These are phyloP conservation scores for Vigna radiata DNA, from an alignment of 306 rosid genomes.

Conservation along the genomic window DNA sequence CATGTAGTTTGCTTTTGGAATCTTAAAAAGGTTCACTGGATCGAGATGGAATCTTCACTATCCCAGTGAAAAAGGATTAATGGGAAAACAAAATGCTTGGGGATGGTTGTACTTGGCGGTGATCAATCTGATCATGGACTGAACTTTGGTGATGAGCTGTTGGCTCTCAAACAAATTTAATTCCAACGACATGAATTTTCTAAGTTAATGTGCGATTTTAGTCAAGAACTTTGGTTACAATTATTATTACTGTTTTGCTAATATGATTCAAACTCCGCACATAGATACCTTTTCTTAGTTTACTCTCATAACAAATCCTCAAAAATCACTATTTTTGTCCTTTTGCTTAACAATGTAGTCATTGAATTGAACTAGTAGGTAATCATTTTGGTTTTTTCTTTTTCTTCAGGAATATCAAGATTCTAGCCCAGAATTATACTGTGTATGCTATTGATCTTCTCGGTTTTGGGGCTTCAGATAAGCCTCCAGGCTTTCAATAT, in stretches of 20 bases:
- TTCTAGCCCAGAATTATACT: slow-evolving; percentile 61
- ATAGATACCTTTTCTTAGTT: no score
- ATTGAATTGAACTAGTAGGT: slow-evolving; percentile 12
- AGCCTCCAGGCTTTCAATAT: slow-evolving; percentile 76
- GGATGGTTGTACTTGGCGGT: neutral
- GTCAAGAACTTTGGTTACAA: neutral
- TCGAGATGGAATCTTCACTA: neutral
- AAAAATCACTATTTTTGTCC: neutral
- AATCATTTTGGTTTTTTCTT: neutral
- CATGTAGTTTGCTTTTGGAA: neutral
- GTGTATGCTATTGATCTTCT: slow-evolving; percentile 96
- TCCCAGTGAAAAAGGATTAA: neutral
- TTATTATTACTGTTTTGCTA: neutral
- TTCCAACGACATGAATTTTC: slow-evolving; percentile 20
- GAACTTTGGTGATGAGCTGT: neutral
- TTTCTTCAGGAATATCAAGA: slow-evolving; percentile 71
- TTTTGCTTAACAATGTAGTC: neutral
- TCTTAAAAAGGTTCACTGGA: neutral
- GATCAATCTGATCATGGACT: neutral
- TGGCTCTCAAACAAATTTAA: neutral
- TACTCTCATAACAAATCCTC: neutral
- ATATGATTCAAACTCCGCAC: neutral
- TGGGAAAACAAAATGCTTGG: neutral
- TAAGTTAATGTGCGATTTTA: neutral
- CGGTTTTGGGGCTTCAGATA: slow-evolving; percentile 94